Conservation (phyloP, 2,329 filamentous ascomycete genomes). For the Alternaria sp. region DNA sequence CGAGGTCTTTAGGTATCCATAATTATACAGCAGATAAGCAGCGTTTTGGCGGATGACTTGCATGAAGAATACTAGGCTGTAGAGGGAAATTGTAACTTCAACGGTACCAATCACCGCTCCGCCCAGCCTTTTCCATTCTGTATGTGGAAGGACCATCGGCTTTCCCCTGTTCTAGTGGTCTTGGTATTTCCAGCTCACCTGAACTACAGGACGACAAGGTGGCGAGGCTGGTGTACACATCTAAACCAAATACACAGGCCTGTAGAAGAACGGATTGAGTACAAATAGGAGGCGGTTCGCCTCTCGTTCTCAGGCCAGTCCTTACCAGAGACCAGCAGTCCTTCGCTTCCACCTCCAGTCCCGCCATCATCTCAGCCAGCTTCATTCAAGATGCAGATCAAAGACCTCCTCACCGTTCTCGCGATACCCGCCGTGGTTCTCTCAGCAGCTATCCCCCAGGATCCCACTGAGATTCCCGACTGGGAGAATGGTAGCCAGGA, state of each 20-base stretch:
- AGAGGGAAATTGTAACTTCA: not conserved
- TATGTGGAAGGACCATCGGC: not conserved
- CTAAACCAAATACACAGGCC: not conserved
- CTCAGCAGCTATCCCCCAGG: slow-evolving; percentile 36
- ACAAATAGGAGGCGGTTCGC: not conserved
- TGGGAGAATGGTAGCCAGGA: slow-evolving; percentile 5
- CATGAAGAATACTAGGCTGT: not conserved
- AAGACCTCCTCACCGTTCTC: not conserved
- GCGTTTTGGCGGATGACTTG: not conserved
- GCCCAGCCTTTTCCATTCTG: not conserved
- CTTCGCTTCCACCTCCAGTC: slow-evolving; percentile 3
- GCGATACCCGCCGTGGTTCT: slow-evolving; percentile 29
- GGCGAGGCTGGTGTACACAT: not conserved
- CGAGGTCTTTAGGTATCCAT: not conserved
- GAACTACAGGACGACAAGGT: not conserved
- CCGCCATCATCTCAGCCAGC: not conserved
- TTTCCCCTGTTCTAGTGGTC: not conserved
- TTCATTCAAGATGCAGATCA: slow-evolving; percentile 7
- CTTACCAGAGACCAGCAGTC: not conserved
- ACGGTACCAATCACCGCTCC: not conserved
- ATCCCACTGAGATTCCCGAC: slow-evolving; percentile 14
- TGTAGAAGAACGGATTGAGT: not conserved
- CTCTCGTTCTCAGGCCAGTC: not conserved
- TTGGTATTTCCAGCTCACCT: not conserved
- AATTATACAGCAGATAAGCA: not conserved